These are phyloP conservation scores for Penicillium sp. DNA, from an alignment of 2,329 filamentous ascomycete species.

Conservation along the genomic window DNA sequence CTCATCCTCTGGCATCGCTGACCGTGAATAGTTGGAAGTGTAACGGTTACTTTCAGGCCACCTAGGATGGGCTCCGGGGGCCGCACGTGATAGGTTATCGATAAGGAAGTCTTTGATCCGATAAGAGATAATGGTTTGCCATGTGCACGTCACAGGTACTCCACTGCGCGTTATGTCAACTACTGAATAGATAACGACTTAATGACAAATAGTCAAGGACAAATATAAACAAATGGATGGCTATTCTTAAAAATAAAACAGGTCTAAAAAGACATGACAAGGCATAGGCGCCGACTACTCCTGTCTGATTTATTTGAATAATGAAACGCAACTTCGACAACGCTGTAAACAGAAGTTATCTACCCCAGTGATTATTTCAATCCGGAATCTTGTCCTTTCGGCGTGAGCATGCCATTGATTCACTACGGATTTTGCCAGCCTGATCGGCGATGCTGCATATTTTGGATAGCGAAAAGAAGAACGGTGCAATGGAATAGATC, in stretches of 20 bases:
- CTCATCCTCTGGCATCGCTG: conserved; percentile 45
- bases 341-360: neutral
- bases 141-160: neutral
- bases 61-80: conserved; percentile 1
- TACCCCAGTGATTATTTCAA: neutral
- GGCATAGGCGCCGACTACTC: too few relatives aligned
- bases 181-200: neutral
- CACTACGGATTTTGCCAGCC: neutral
- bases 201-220: neutral
- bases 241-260: neutral
- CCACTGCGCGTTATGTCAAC: neutral
- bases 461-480: conserved; percentile 1
- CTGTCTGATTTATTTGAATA: too few relatives aligned
- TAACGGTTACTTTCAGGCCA: conserved; percentile 23
- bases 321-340: neutral
- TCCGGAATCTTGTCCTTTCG: neutral
- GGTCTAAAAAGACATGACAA: neutral
- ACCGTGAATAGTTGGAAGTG: conserved; percentile 14
- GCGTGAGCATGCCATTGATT: neutral
- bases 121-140: conserved; percentile 3
- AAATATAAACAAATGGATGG: neutral
- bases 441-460: conserved; percentile 3
- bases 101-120: neutral
- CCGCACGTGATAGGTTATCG: conserved; percentile 20
- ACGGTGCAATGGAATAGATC: neutral